Evolutionary conservation across 768 basidiomycete genomes (phyloP).

Genomic region (Termitomyces sp.): DNA sequence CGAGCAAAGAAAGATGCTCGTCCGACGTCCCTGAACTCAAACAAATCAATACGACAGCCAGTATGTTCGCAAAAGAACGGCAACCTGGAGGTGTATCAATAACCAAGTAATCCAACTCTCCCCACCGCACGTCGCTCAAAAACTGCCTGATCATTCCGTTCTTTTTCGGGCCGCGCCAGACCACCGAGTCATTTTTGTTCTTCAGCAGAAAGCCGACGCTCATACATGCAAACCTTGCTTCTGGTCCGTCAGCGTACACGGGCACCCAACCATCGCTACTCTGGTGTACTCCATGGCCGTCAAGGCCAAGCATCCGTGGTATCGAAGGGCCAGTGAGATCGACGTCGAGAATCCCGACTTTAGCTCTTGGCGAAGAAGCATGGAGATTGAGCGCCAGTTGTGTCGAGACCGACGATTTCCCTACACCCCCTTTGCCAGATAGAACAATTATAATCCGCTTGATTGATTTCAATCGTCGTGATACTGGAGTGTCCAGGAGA

Average conservation of each 20-base stretch:
- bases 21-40: conserved; percentile 83
- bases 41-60: conserved; percentile 13
- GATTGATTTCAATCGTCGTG: conserved; percentile 65
- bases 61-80: conserved; percentile 19
- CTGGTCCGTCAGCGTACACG: conserved; percentile 84
- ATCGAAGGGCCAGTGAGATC: conserved; percentile 94
- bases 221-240: conserved; percentile 85
- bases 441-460: conserved; percentile 89
- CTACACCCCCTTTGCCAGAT: conserved; percentile 97
- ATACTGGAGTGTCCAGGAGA: conserved; percentile 49
- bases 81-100: conserved; percentile 96
- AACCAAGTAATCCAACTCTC: conserved; percentile 85
- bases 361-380: conserved; percentile 56
- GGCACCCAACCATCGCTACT: conserved; percentile 97
- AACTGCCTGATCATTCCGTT: conserved; percentile 98
- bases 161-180: conserved; percentile 99
- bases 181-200: conserved; percentile 87
- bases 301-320: conserved; percentile 91
- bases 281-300: conserved; percentile 84
- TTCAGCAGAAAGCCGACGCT: conserved; percentile 93
- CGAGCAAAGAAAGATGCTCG: conserved; percentile 93
- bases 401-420: conserved; percentile 93
- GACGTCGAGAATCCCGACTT: conserved; percentile 88
- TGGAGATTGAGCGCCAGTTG: conserved; percentile 90
- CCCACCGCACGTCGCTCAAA: conserved; percentile 92